Conservation (phyloP, 257 asterid species). For the Voacanga thouarsii region DNA sequence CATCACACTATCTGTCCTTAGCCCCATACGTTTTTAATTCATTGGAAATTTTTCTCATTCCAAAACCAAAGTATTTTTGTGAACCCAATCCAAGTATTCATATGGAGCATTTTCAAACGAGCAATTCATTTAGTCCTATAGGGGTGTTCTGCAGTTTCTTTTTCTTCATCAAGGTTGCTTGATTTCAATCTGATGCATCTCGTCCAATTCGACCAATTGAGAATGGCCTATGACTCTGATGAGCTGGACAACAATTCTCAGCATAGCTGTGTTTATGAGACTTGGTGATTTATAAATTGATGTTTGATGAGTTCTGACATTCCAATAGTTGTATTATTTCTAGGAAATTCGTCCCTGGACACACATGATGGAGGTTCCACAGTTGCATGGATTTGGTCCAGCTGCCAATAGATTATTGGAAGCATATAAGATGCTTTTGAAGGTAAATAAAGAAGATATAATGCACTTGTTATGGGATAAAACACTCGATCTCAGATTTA, state of each 20-base stretch:
- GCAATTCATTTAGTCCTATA: background rate
- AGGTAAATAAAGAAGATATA: slow-evolving; percentile 44
- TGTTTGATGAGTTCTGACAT: background rate
- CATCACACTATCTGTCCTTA: no score
- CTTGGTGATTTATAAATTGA: background rate
- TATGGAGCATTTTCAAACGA: background rate
- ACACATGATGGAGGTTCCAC: slow-evolving; percentile 99
- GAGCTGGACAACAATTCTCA: background rate
- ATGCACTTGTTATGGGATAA: background rate
- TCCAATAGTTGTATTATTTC: slow-evolving; percentile 17
- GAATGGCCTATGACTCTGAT: background rate
- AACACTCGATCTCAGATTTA: background rate
- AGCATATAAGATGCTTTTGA: slow-evolving; percentile 96
- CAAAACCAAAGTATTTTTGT: no score
- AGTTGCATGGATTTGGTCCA: slow-evolving; percentile 97
- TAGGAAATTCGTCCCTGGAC: slow-evolving; percentile 99
- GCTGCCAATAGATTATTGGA: slow-evolving; percentile 94
- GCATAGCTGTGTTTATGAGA: background rate
- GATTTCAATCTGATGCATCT: no score
- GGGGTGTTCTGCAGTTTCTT: background rate
- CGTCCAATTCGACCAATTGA: background rate
- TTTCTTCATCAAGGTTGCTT: background rate
- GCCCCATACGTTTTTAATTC: no score
- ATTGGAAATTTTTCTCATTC: no score
- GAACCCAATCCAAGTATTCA: background rate